Conservation (phyloP, 148 eudicot genomes). For the Rhododendron griersonianum region DNA sequence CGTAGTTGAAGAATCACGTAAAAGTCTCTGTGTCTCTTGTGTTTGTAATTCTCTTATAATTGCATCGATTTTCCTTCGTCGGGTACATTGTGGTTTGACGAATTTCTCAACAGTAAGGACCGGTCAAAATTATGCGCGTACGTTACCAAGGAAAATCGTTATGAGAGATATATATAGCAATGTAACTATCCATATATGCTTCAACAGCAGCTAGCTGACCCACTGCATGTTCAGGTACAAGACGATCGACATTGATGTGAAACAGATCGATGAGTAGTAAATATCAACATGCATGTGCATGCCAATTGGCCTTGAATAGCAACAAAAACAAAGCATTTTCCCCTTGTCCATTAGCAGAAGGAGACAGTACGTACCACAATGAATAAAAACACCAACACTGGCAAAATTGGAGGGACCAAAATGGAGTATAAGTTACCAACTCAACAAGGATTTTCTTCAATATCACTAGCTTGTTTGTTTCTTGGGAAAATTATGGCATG, state of each 20-base stretch:
- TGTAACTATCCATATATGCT: background rate
- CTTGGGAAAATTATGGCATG: background rate
- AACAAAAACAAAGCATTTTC: slow-evolving; percentile 11
- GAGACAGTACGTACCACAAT: background rate
- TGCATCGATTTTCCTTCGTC: too few relatives aligned
- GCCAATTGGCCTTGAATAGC: background rate
- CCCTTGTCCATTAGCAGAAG: background rate
- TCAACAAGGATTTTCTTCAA: background rate
- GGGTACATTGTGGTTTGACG: too few relatives aligned
- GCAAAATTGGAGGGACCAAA: background rate
- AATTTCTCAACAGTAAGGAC: too few relatives aligned
- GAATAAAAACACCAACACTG: background rate
- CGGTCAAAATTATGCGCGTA: background rate
- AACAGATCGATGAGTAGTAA: background rate
- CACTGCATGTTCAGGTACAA: background rate
- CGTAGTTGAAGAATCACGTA: too few relatives aligned
- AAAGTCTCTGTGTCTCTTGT: too few relatives aligned
- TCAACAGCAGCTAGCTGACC: background rate
- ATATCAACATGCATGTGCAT: background rate
- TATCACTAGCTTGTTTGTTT: background rate
- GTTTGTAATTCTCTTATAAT: too few relatives aligned
- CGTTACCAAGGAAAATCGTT: background rate
- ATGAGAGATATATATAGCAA: background rate
- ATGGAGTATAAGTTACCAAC: background rate
- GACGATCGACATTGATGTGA: background rate